Conservation (phyloP, 2,329 filamentous ascomycete genomes). For the Diaporthe caulivora region DNA sequence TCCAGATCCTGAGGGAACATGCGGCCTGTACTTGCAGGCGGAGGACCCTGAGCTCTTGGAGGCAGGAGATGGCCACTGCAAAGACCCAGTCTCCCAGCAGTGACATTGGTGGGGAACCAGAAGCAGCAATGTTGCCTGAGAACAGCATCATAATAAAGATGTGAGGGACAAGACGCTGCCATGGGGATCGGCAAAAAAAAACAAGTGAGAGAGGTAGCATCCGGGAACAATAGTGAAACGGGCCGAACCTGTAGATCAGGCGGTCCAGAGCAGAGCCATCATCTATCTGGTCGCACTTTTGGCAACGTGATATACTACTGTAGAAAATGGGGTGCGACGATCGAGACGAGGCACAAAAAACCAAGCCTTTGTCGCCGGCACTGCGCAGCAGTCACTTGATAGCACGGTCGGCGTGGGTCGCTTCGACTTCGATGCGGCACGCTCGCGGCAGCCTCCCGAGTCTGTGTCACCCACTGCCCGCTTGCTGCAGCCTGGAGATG, state of each 20-base stretch:
- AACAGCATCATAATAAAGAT: background rate
- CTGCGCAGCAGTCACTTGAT: background rate
- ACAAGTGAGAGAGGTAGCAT: constrained; percentile 7
- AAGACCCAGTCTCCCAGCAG: background rate
- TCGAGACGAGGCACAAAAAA: background rate
- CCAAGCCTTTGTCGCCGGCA: background rate
- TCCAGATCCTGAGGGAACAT: constrained; percentile 14
- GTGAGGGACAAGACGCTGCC: background rate
- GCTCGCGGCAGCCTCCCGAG: constrained; percentile 20
- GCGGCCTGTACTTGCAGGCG: constrained; percentile 1
- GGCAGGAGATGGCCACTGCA: background rate
- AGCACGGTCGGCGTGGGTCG: constrained; percentile 14
- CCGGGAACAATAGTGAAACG: constrained; percentile 25
- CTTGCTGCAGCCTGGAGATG: background rate
- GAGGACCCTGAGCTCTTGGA: background rate
- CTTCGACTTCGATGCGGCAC: constrained; percentile 26
- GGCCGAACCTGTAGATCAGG: constrained; percentile 22
- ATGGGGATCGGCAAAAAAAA: background rate
- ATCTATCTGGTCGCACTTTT: constrained; percentile 7
- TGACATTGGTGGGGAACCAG: background rate
- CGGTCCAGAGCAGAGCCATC: background rate
- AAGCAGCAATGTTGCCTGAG: background rate
- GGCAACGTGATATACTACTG: background rate
- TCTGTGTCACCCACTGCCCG: constrained; percentile 19
- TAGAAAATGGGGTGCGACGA: constrained; percentile 6